phyloP scores from a whole-genome alignment of 345 rosid genomes.

The Eucalyptus tenuipes region DNA sequence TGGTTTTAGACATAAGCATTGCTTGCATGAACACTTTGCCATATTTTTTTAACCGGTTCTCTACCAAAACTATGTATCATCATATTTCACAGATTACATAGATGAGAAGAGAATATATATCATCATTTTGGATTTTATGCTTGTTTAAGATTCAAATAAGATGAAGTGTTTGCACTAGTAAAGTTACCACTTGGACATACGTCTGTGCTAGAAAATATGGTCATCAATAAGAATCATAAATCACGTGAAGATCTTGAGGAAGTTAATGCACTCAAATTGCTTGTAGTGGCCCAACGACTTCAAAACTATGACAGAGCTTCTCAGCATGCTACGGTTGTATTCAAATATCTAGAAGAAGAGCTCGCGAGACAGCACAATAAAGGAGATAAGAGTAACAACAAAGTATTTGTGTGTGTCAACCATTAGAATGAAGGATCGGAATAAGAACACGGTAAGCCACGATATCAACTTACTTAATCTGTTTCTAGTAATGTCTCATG shows the following conservation, averaged over 20 bases:
- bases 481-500: neutral
- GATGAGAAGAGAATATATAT: too few relatives aligned
- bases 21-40: too few relatives aligned
- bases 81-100: too few relatives aligned
- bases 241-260: neutral
- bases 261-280: neutral
- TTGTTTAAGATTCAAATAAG: neutral
- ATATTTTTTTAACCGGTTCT: fast-evolving
- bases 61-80: too few relatives aligned
- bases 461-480: neutral
- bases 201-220: neutral
- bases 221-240: neutral
- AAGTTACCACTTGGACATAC: neutral
- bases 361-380: neutral
- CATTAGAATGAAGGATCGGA: neutral
- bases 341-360: neutral
- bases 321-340: neutral
- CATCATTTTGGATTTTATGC: neutral
- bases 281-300: neutral
- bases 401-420: neutral
- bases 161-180: fast-evolving
- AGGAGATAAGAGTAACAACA: neutral
- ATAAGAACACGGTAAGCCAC: neutral
- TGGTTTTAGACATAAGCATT: too few relatives aligned
- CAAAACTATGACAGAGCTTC: neutral